Evolutionary conservation across 148 eudicot species (phyloP), one percentile per base, ranked within the genome.

Genomic region (Fagopyrum esculentum): DNA sequence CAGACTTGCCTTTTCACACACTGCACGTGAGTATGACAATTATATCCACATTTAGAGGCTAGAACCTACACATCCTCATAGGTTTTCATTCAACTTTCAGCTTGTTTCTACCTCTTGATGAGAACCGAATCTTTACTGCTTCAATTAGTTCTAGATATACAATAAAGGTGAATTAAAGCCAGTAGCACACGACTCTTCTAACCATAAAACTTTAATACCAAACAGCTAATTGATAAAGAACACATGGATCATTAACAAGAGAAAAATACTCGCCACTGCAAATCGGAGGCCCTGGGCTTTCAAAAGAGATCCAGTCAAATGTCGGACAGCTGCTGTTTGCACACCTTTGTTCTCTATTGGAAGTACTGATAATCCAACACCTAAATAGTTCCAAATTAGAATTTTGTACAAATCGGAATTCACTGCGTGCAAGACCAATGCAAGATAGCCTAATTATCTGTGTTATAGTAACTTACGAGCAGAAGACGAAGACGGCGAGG

Each of bases 221-320:
- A 7, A 13, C 46, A 66, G 19, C 71, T 13, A 40, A 63, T 63
- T 63, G 22, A 57, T 57, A n/a, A 63, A 63, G 8, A 29, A 30
- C 16, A 10, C 45, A 63, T 8, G 10, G 10, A 5, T 8, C 29
- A 35, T 40, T 19, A 5, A 66, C 71, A 66, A 15, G 9, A 35
- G 71, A 40, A 68, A 61, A 54, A 6, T 12, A 78, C 91, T 73
- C 15, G 89, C 98, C 83, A 93, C 81, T 55, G 93, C 98, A 81
- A 93, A 93, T 43, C 87, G 91, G 73, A 89, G 87, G 4, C 96
- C 93, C 78, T 85, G 86, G n/a, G 90, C 82, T 74, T 79, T 82
- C 35, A 83, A 83, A 74, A 93, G 82, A 43, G 80, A 93, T 48
- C 98, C 98, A 19, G 84, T 87, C 78, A 93, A 76, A 45, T 87